These are phyloP conservation scores for Tetradesmus obliquus DNA, from an alignment of 139 green algal species.

Conservation along the genomic window DNA sequence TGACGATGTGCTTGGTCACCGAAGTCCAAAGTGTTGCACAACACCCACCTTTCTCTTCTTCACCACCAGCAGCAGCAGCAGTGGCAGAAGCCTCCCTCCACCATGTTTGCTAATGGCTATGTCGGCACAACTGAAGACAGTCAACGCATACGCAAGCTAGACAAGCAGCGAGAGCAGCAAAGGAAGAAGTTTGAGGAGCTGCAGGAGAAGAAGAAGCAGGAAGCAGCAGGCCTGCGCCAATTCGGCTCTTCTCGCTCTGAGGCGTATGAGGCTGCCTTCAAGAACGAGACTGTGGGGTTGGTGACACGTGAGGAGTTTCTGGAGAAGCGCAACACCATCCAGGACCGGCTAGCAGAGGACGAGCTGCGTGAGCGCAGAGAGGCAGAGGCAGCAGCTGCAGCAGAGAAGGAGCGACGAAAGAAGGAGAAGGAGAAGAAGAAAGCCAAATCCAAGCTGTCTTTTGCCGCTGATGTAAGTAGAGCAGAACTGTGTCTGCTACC, in stretches of 20 bases:
- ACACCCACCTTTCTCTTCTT: background rate
- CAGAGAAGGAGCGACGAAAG: constrained; percentile 45
- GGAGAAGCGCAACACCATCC: constrained; percentile 80
- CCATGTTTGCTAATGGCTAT: constrained; percentile 76
- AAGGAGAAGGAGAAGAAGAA: constrained; percentile 55
- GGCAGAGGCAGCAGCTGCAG: constrained; percentile 47
- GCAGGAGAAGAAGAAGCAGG: constrained; percentile 63
- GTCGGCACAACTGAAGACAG: constrained; percentile 82
- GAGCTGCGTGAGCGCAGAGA: constrained; percentile 58
- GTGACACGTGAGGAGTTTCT: constrained; percentile 95
- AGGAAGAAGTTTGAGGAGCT: constrained; percentile 76
- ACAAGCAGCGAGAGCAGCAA: constrained; percentile 83
- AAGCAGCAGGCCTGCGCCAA: constrained; percentile 71
- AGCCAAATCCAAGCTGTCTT: constrained; percentile 84
- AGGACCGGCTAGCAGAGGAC: constrained; percentile 75
- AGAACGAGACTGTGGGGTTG: constrained; percentile 95
- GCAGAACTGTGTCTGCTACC: background rate
- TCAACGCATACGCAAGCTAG: constrained; percentile 74
- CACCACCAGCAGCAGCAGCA: background rate
- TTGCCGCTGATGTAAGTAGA: constrained; percentile 59
- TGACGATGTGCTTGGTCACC: background rate
- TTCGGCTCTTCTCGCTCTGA: constrained; percentile 82
- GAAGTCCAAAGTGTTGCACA: background rate
- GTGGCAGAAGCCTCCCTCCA: background rate
- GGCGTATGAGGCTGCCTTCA: constrained; percentile 91